Evolutionary conservation across 2,329 filamentous ascomycete genomes (phyloP).

Genomic region (Dactylellina parvicollis): DNA sequence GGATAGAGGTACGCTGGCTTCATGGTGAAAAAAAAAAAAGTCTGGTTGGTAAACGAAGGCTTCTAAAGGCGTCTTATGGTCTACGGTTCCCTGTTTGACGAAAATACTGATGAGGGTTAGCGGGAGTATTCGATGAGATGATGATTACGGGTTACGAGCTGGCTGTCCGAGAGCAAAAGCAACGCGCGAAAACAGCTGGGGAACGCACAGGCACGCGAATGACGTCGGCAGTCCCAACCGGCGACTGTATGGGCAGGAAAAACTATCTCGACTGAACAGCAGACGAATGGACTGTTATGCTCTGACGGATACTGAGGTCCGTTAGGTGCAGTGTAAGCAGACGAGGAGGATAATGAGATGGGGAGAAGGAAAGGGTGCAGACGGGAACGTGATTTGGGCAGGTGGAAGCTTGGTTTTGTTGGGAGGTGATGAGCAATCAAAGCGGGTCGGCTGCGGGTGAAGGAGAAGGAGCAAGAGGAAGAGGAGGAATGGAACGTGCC

Average conservation of each 20-base stretch:
- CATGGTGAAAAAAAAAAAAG: slow-evolving; percentile 32
- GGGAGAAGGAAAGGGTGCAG: not conserved
- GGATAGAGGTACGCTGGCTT: slow-evolving; percentile 27
- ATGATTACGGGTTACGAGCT: no score
- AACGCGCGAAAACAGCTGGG: slow-evolving; percentile 12
- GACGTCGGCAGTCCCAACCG: slow-evolving; percentile 21
- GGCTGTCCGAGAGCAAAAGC: slow-evolving; percentile 12
- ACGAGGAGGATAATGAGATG: no score
- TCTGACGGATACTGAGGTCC: no score
- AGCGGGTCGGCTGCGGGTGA: not conserved
- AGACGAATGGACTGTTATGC: no score
- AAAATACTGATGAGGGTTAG: slow-evolving; percentile 12
- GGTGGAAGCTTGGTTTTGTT: slow-evolving; percentile 21
- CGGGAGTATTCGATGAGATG: no score
- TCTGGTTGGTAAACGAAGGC: not conserved
- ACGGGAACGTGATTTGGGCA: not conserved
- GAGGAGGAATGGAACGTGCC: not conserved
- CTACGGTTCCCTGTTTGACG: not conserved
- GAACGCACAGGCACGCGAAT: slow-evolving; percentile 7
- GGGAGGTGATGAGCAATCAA: slow-evolving; percentile 10
- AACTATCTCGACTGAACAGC: not conserved
- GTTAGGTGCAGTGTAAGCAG: no score
- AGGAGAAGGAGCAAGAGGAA: not conserved
- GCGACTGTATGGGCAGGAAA: no score
- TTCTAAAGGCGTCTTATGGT: not conserved